A percentile compares a stretch with the other conserved stretches of the same genome.
These are phyloP conservation scores for Xanthoparmelia taractica DNA, from an alignment of 495 filamentous ascomycete species.

Conservation along the genomic window DNA sequence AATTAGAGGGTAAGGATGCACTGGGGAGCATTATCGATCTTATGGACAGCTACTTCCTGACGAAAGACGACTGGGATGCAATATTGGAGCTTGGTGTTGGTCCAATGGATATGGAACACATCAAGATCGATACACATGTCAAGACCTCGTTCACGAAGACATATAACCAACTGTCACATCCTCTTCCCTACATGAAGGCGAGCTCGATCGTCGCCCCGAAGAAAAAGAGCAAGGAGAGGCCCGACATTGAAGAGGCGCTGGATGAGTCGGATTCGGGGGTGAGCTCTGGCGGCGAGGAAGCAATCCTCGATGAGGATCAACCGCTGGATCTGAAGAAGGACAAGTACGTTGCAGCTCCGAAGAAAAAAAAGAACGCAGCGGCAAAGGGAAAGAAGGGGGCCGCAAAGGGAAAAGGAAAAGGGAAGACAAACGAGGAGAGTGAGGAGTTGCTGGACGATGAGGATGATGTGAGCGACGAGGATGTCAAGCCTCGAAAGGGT, in stretches of 20 bases:
- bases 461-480: slow-evolving; percentile 38
- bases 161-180: slow-evolving; percentile 84
- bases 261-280: slow-evolving; percentile 80
- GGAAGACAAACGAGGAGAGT: slow-evolving; percentile 47
- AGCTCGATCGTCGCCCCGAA: slow-evolving; percentile 66
- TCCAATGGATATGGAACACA: slow-evolving; percentile 60
- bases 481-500: slow-evolving; percentile 48
- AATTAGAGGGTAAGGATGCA: slow-evolving; percentile 63
- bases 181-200: slow-evolving; percentile 92
- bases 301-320: slow-evolving; percentile 54
- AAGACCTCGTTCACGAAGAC: slow-evolving; percentile 82
- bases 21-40: slow-evolving; percentile 71
- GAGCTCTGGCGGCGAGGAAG: slow-evolving; percentile 50
- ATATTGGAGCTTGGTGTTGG: slow-evolving; percentile 89
- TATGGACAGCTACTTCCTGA: slow-evolving; percentile 98
- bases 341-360: slow-evolving; percentile 89
- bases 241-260: slow-evolving; percentile 92
- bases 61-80: slow-evolving; percentile 85
- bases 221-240: slow-evolving; percentile 61
- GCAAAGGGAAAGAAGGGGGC: slow-evolving; percentile 34
- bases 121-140: slow-evolving; percentile 75
- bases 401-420: slow-evolving; percentile 44
- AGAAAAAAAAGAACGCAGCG: slow-evolving; percentile 44
- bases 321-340: slow-evolving; percentile 80
- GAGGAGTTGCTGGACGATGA: slow-evolving; percentile 39